Base-by-base conservation (phyloP, 2,329 filamentous ascomycete genomes). In the Thyridium curvatum region DNA sequence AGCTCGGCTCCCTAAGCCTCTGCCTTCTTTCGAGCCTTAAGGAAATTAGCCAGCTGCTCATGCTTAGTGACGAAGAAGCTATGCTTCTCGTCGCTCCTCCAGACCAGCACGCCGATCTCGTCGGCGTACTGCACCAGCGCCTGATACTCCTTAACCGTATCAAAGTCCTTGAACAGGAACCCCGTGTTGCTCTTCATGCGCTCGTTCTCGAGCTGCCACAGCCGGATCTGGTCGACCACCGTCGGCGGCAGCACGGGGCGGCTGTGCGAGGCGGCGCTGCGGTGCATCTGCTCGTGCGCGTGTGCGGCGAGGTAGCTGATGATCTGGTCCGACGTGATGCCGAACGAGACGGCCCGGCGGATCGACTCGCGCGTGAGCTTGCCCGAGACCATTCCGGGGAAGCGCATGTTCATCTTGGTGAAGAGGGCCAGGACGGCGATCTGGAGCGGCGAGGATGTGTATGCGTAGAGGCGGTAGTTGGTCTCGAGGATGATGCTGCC, bases 171-270 rank as follows among this genome's bases (percentile, higher is more conserved):
- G 69, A 98, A 94, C 18, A 97, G 60, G 58, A 88, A 97, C 0
- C 93, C 93, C 1, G 74, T 68, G 5, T 81, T 88, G 2, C 86
- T 80, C 59, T 85, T 86, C 77, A 98, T 94, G 37, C 93, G 78
- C 66, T 98, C 93, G 47, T 91, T 89, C 62, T 98, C 93, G 38
- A 97, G 81, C 67, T 98, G 91, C 93, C 93, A 98, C 15, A 98
- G 77, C 3, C 90, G 77, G 53, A 98, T 96, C 68, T 98, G 93
- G 62, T 98, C 93, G 46, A 96, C 87, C 13, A 98, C 93, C 0
- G 94, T 97, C 0, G 93, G 90, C 1, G 94, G 93, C 2, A 98
- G 74, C 13, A 95, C 78, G 2, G 90, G 85, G 45, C 71, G 72
- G 52, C 75, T 75, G 44, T 74, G 52, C 35, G 70, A 48, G 18